phyloP scores from a whole-genome alignment of 768 basidiomycete genomes.

The Scleroderma bovista region DNA sequence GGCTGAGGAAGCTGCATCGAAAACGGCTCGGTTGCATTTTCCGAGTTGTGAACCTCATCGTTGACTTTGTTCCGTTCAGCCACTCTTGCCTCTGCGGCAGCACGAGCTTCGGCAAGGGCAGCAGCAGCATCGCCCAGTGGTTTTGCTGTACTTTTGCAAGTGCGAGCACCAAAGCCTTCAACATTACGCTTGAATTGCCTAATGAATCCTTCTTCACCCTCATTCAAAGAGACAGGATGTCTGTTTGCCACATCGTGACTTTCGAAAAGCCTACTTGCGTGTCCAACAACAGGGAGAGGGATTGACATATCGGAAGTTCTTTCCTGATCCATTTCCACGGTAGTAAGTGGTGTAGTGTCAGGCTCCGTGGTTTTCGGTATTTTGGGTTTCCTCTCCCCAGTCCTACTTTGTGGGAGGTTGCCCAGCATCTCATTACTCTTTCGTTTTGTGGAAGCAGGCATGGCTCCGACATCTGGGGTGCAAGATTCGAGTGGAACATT shows the following conservation, averaged over 20 bases:
- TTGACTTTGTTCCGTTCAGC: slow-evolving; percentile 57
- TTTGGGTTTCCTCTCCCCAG: slow-evolving; percentile 44
- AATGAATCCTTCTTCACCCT: slow-evolving; percentile 48
- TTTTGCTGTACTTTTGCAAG: slow-evolving; percentile 54
- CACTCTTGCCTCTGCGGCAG: slow-evolving; percentile 62
- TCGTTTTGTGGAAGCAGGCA: slow-evolving; percentile 43
- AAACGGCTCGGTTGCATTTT: slow-evolving; percentile 19
- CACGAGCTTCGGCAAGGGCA: slow-evolving; percentile 63
- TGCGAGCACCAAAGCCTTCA: slow-evolving; percentile 55
- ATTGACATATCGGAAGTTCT: slow-evolving; percentile 1
- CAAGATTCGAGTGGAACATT: neutral
- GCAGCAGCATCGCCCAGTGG: slow-evolving; percentile 52
- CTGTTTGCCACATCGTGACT: slow-evolving; percentile 17
- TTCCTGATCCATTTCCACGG: slow-evolving; percentile 4
- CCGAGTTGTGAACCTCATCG: slow-evolving; percentile 18
- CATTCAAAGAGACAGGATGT: slow-evolving; percentile 7
- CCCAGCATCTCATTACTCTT: slow-evolving; percentile 54
- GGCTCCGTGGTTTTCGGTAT: slow-evolving; percentile 39
- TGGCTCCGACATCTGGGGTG: slow-evolving; percentile 7
- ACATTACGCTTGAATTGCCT: slow-evolving; percentile 68
- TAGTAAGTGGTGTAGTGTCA: slow-evolving; percentile 25
- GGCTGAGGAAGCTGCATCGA: slow-evolving; percentile 4
- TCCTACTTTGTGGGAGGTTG: slow-evolving; percentile 14
- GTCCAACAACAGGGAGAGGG: neutral
- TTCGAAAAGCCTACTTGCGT: slow-evolving; percentile 8